These are phyloP conservation scores for Vicia sativa DNA, from an alignment of 306 rosid species.

Conservation along the genomic window DNA sequence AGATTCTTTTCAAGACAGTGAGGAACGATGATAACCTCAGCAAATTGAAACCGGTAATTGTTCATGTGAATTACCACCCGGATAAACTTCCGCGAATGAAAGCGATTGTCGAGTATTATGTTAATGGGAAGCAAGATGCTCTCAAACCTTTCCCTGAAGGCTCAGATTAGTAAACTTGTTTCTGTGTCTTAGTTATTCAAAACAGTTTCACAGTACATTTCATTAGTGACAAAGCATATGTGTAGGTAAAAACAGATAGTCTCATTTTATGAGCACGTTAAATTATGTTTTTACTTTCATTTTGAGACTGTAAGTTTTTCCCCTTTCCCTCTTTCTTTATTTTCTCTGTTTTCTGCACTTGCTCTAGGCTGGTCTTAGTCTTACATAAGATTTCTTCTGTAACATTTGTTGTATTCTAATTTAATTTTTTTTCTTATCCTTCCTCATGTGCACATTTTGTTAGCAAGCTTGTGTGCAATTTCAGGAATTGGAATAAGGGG, in stretches of 20 bases:
- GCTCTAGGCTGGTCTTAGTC: constrained; percentile 29
- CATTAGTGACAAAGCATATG: constrained; percentile 21
- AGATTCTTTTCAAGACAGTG: constrained; percentile 80
- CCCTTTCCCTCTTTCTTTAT: background rate
- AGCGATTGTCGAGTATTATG: constrained; percentile 77
- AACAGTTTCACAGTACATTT: constrained; percentile 33
- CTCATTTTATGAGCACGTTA: constrained; percentile 32
- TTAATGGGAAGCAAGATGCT: constrained; percentile 74
- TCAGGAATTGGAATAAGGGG: background rate
- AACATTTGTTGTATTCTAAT: constrained; percentile 41
- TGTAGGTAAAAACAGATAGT: constrained; percentile 14
- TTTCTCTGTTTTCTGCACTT: background rate
- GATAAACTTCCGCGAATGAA: constrained; percentile 80
- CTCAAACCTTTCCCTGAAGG: constrained; percentile 83
- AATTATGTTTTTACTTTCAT: constrained; percentile 35
- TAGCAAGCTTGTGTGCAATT: constrained; percentile 1
- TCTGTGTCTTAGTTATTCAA: constrained; percentile 31
- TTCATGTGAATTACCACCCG: constrained; percentile 91
- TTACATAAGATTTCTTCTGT: constrained; percentile 34
- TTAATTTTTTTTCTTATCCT: constrained; percentile 7
- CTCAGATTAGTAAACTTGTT: constrained; percentile 54
- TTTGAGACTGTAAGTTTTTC: constrained; percentile 28
- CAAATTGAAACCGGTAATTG: constrained; percentile 75
- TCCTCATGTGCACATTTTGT: background rate
- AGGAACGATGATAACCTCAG: constrained; percentile 68